Base-by-base conservation (phyloP, 2,329 filamentous ascomycete genomes). In the Mycosphaerella sp. region DNA sequence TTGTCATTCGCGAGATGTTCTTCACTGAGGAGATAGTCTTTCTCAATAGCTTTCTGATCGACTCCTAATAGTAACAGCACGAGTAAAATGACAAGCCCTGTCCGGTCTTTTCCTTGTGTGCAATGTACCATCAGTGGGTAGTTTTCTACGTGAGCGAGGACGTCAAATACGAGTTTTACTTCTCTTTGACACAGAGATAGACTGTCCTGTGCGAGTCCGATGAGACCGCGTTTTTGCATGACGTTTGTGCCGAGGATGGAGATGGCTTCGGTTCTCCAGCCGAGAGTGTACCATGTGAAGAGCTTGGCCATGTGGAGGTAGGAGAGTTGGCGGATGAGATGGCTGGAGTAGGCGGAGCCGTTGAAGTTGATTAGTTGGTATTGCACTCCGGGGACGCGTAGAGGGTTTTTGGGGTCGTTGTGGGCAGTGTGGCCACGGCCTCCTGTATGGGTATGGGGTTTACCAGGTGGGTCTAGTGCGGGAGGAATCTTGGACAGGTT, bases 91-190 rank as follows among this genome's bases (percentile, higher is more conserved):
- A 87, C 74, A 10, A 95, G 72, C 0, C 89, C 89, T 1, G 82
- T 89, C 2, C 89, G 79, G 64, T 95, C 89, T 66, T 95, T 95
- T 52, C 89, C 89, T 63, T 94, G 88, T 0, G 89, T 93, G 68
- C 89, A 95, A 68, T 95, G 88, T 2, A 93, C 71, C 6, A 95
- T 65, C 1, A 83, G 68, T 0, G 89, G 88, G 56, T 82, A 81
- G 13, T 74, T 75, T 0, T 67, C 59, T 2, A 72, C 65, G 1
- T 75, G 66, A 8, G 75, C 69, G 18, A 81, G 67, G 6, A 79
- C 67, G 6, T 71, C 68, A 34, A 83, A 77, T 25, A 78, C 70
- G 61, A 74, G 44, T 44, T 74, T 75, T 14, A 89, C 77, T 63
- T 87, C 84, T 1, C 70, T 66, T 0, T 77, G 79, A 46, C 84